These are phyloP conservation scores for Lichenothelia convexa DNA, from an alignment of 495 filamentous ascomycete genomes.

Conservation along the genomic window DNA sequence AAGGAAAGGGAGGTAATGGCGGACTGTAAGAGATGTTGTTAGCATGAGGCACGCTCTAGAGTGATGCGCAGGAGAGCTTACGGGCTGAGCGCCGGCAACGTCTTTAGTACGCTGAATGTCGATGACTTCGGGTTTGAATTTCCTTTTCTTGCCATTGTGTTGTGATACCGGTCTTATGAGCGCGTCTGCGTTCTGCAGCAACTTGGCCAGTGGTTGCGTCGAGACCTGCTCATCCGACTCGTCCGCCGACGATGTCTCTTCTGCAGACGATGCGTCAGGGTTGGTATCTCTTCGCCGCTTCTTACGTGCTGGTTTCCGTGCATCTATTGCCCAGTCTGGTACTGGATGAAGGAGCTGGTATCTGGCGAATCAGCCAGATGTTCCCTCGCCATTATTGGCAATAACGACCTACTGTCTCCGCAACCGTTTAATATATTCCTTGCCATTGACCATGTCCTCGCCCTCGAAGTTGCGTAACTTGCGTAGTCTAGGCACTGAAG, in stretches of 20 bases:
- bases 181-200: constrained; percentile 50
- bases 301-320: constrained; percentile 15
- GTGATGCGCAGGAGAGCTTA: constrained; percentile 19
- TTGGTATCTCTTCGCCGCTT: constrained; percentile 31
- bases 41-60: neutral
- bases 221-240: constrained; percentile 41
- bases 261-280: constrained; percentile 4
- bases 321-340: constrained; percentile 46
- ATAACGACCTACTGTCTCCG: constrained; percentile 39
- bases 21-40: constrained; percentile 29
- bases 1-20: constrained; percentile 69
- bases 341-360: constrained; percentile 57
- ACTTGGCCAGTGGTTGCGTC: constrained; percentile 55
- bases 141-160: constrained; percentile 29
- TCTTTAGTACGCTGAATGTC: constrained; percentile 63
- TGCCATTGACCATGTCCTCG: constrained; percentile 73
- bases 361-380: neutral
- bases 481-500: constrained; percentile 47
- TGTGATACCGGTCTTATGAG: constrained; percentile 18
- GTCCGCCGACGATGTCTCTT: constrained; percentile 19
- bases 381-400: neutral
- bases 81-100: constrained; percentile 37
- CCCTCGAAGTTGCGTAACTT: constrained; percentile 63
- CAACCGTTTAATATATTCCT: constrained; percentile 63
- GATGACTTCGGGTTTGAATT: constrained; percentile 67